These are phyloP conservation scores for Umbelopsis vinacea DNA, from an alignment of 192 early-diverging fungal species.

Conservation along the genomic window DNA sequence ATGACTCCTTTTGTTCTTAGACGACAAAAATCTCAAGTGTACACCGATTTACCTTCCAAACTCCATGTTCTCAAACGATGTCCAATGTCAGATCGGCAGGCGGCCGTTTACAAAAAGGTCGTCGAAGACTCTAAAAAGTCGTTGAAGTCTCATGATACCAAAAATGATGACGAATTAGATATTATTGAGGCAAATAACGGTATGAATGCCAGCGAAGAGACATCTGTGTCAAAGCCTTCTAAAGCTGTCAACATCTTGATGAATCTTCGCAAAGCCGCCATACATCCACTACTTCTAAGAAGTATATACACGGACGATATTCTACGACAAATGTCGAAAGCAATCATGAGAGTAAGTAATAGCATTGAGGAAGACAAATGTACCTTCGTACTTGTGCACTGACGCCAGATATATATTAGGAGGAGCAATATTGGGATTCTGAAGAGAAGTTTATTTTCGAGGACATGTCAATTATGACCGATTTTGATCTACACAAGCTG, in stretches of 20 bases:
- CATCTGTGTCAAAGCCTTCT: not conserved
- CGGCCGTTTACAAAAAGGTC: constrained; percentile 57
- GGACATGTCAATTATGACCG: constrained; percentile 86
- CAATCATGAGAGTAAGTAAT: constrained; percentile 48
- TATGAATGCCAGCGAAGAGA: not conserved
- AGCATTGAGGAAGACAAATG: not conserved
- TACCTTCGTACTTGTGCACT: not conserved
- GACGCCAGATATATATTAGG: constrained; percentile 34
- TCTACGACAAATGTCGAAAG: constrained; percentile 69
- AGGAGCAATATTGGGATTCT: constrained; percentile 77
- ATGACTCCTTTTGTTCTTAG: constrained; percentile 90
- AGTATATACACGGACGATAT: constrained; percentile 58
- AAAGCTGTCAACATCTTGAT: constrained; percentile 60
- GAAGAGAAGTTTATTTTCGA: constrained; percentile 76
- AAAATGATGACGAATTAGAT: constrained; percentile 13
- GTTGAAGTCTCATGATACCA: constrained; percentile 12
- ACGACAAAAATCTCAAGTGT: constrained; percentile 75
- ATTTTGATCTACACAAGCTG: constrained; percentile 82
- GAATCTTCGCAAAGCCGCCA: constrained; percentile 83
- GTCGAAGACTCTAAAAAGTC: constrained; percentile 34
- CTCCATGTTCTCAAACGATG: constrained; percentile 55
- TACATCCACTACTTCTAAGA: constrained; percentile 83
- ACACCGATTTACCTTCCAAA: constrained; percentile 69
- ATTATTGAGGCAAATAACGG: not conserved
- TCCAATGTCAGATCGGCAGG: constrained; percentile 53